Evolutionary conservation across 1,284 basidiomycete genomes (phyloP).

Genomic region (Naganishia cerealis): DNA sequence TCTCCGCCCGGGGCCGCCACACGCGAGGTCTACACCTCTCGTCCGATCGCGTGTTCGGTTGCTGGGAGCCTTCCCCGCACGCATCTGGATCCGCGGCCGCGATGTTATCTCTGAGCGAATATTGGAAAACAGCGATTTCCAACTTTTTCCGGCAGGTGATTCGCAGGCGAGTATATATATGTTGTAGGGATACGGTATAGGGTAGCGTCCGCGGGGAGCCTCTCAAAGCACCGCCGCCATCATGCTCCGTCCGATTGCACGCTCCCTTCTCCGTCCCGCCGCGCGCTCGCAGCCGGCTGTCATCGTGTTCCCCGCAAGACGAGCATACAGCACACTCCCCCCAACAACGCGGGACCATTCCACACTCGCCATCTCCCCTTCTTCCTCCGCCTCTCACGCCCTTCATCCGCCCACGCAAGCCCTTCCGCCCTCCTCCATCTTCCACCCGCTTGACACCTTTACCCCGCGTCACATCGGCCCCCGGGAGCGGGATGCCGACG

Average conservation of each 20-base stretch:
- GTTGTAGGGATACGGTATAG: background rate
- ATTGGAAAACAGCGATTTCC: constrained; percentile 18
- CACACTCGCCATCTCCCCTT: constrained; percentile 50
- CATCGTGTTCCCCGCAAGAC: background rate
- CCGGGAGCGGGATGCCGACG: constrained; percentile 68
- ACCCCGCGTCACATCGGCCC: constrained; percentile 85
- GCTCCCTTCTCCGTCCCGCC: constrained; percentile 10
- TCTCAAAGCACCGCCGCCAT: no score
- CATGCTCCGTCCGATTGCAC: constrained; percentile 21
- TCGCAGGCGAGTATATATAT: constrained; percentile 2
- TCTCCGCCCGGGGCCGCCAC: no score
- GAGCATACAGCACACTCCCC: constrained; percentile 10
- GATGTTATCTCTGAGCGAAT: background rate
- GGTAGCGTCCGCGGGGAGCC: background rate
- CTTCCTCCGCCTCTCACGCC: constrained; percentile 44
- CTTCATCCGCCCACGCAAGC: constrained; percentile 42
- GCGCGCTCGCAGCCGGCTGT: background rate
- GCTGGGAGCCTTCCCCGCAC: background rate
- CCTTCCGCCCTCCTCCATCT: constrained; percentile 53
- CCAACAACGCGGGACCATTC: constrained; percentile 32
- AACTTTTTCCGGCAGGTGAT: constrained; percentile 13
- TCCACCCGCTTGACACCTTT: constrained; percentile 83
- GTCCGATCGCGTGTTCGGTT: no score
- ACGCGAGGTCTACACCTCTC: no score
- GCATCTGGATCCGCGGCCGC: background rate